Conservation (phyloP, 1,284 basidiomycete species). For the Tremellales sp. region DNA sequence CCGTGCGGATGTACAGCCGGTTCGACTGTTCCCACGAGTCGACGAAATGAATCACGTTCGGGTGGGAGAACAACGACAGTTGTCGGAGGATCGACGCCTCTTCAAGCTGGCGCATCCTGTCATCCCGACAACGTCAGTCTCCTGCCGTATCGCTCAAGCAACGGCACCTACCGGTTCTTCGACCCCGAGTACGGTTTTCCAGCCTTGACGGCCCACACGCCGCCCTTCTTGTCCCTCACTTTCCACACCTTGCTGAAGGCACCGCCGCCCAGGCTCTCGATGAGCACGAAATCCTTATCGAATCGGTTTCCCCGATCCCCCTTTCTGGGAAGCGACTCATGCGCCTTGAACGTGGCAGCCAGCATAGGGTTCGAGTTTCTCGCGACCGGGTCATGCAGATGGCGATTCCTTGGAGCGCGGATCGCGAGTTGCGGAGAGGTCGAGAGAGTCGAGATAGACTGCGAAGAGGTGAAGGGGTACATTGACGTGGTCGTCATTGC, state of each 20-base stretch:
- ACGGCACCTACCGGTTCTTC: conserved; percentile 69
- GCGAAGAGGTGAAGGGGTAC: conserved; percentile 35
- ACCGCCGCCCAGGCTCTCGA: conserved; percentile 79
- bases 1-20: conserved; percentile 82
- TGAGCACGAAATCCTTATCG: conserved; percentile 60
- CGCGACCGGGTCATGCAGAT: conserved; percentile 29
- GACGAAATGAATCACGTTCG: conserved; percentile 77
- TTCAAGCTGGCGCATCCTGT: conserved; percentile 78
- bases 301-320: conserved; percentile 19
- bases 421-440: conserved; percentile 6
- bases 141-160: not conserved
- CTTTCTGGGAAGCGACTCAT: conserved; percentile 3
- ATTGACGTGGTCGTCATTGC: conserved; percentile 12
- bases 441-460: conserved; percentile 7
- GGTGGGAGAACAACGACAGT: conserved; percentile 59
- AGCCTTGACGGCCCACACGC: conserved; percentile 85
- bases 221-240: conserved; percentile 64
- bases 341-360: conserved; percentile 28
- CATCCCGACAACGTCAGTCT: conserved; percentile 15
- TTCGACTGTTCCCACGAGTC: conserved; percentile 96
- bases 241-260: conserved; percentile 94
- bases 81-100: conserved; percentile 87
- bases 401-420: not conserved
- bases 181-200: conserved; percentile 86
- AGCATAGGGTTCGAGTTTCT: conserved; percentile 47